phyloP scores from a whole-genome alignment of 2,329 filamentous ascomycete species.

The Helicocarpus griseus region DNA sequence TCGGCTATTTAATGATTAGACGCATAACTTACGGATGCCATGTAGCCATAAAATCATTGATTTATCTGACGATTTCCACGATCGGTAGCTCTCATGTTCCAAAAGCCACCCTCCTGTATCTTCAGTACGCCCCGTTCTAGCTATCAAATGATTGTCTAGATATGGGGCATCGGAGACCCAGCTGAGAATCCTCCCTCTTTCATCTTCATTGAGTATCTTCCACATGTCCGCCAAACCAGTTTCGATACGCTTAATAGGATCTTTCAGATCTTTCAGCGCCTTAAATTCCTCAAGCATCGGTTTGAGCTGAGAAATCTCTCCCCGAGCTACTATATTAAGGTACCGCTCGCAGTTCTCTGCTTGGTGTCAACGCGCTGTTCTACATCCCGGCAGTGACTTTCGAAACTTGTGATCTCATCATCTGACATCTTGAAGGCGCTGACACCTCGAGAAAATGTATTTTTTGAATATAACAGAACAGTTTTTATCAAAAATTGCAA shows the following conservation, averaged over 20 bases:
- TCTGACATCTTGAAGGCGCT: background rate
- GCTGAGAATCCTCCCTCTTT: constrained; percentile 13
- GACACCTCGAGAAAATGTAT: background rate
- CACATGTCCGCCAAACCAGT: background rate
- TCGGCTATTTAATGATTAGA: background rate
- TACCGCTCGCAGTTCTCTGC: constrained; percentile 6
- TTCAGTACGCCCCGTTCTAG: constrained; percentile 8
- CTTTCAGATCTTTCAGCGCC: background rate
- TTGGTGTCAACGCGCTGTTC: constrained; percentile 8
- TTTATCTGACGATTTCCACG: constrained; percentile 13
- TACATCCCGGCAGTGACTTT: constrained; percentile 6
- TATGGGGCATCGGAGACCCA: constrained; percentile 19
- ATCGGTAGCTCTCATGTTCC: constrained; percentile 7
- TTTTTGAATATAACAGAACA: background rate
- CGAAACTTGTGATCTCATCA: constrained; percentile 6
- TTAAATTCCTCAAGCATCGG: background rate
- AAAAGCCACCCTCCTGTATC: constrained; percentile 16
- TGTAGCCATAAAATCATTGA: constrained; percentile 17
- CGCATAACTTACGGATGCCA: constrained; percentile 16
- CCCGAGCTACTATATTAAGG: background rate
- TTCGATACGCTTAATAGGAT: background rate
- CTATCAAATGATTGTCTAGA: constrained; percentile 11
- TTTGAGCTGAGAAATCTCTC: background rate
- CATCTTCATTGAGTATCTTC: constrained; percentile 5
- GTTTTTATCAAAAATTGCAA: constrained; percentile 12